Conservation (phyloP, 2,329 filamentous ascomycete species). For the Sclerotinia subarctica region DNA sequence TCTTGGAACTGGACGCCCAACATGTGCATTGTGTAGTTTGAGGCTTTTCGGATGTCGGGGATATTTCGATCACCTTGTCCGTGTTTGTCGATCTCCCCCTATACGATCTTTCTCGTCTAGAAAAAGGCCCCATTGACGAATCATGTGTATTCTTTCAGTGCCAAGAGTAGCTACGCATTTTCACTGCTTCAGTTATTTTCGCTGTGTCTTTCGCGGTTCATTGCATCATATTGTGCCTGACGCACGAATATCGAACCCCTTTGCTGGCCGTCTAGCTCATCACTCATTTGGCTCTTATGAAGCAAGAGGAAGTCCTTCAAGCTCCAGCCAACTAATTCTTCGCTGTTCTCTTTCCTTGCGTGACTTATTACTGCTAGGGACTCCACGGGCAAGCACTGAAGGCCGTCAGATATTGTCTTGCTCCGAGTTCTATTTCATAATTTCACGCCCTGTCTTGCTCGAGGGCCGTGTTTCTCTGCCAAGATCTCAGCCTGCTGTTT, state of each 20-base stretch:
- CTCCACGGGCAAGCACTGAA: too few species aligned
- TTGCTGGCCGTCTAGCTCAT: neutral
- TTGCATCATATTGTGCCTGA: neutral
- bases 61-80: neutral
- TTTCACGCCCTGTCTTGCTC: neutral
- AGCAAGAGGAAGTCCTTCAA: neutral
- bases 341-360: neutral
- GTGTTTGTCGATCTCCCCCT: neutral
- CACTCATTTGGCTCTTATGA: neutral
- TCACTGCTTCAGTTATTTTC: neutral
- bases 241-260: neutral
- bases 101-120: neutral
- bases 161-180: neutral
- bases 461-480: neutral
- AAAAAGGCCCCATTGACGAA: neutral
- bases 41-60: neutral
- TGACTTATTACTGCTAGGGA: neutral
- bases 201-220: neutral
- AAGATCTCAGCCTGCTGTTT: neutral
- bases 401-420: neutral
- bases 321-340: neutral
- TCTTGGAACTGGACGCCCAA: conserved; percentile 1
- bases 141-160: neutral
- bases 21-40: neutral
- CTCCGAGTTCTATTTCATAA: neutral